A percentile compares a stretch with the other conserved stretches of the same genome.
phyloP scores from a whole-genome alignment of 495 filamentous ascomycete genomes.

The Lophiostoma macrostomum region DNA sequence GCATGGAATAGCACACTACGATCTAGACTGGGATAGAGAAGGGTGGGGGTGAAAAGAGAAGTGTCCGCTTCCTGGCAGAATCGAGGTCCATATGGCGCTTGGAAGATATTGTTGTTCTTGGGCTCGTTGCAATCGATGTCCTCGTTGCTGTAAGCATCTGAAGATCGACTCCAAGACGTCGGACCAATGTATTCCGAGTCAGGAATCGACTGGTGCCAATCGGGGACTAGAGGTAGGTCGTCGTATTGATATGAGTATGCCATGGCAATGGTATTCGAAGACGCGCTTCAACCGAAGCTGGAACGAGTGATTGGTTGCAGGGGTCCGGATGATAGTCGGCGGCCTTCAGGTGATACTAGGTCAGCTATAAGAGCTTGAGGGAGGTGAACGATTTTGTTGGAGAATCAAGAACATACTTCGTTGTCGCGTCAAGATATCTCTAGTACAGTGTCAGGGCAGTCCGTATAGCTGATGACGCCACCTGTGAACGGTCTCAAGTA shows the following conservation, averaged over 20 bases:
- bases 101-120: not conserved
- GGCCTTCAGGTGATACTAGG: too few relatives aligned
- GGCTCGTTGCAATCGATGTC: constrained; percentile 1
- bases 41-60: constrained; percentile 10
- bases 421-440: too few relatives aligned
- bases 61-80: constrained; percentile 18
- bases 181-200: not conserved
- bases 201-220: constrained; percentile 5
- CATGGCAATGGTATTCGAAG: constrained; percentile 15
- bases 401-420: too few relatives aligned
- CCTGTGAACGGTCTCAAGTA: not conserved
- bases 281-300: too few relatives aligned
- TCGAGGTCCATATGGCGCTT: constrained; percentile 29
- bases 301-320: too few relatives aligned
- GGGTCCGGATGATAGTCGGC: too few relatives aligned
- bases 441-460: too few relatives aligned
- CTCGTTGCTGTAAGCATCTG: too few relatives aligned
- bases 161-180: too few relatives aligned
- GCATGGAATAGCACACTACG: not conserved
- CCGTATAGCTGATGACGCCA: constrained; percentile 3
- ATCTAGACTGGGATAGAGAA: constrained; percentile 16
- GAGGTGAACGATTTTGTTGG: too few relatives aligned
- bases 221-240: constrained; percentile 29
- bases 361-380: too few relatives aligned
- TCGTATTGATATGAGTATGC: constrained; percentile 13